phyloP scores from a whole-genome alignment of 176 grass and related monocot species.

The Aegilops bicornis region DNA sequence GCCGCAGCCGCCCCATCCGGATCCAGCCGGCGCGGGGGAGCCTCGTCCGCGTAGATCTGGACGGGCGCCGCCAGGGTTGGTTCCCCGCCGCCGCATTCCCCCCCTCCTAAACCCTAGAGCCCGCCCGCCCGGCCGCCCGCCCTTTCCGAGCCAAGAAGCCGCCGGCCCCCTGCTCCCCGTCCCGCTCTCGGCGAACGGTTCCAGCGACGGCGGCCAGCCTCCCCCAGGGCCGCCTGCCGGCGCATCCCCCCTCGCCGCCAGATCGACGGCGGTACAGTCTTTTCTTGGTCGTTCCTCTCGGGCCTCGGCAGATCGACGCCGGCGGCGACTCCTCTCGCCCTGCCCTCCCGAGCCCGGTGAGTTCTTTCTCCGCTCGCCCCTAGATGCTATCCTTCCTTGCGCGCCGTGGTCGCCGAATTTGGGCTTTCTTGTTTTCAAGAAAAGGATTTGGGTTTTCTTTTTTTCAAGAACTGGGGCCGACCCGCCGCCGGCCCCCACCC shows the following conservation, averaged over 20 bases:
- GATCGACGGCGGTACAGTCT: constrained; percentile 2
- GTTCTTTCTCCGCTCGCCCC: not conserved
- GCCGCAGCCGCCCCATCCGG: not conserved
- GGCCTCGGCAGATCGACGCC: constrained; percentile 9
- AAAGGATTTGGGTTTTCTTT: constrained; percentile 8
- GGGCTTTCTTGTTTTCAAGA: constrained; percentile 15
- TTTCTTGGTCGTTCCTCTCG: not conserved
- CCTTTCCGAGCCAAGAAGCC: not conserved
- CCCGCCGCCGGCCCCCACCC: too few relatives aligned
- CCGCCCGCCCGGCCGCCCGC: too few relatives aligned
- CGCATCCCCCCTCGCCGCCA: not conserved
- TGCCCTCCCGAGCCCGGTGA: not conserved
- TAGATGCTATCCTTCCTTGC: not conserved
- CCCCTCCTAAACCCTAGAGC: not conserved
- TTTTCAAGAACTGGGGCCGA: not conserved
- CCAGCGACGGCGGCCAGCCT: constrained; percentile 6
- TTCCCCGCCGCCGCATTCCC: not conserved
- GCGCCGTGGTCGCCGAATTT: not conserved
- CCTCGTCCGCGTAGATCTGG: not conserved
- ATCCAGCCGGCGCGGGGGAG: not conserved
- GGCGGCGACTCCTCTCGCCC: not conserved
- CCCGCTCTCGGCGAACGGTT: not conserved
- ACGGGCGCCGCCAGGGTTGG: not conserved
- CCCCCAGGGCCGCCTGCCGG: not conserved
- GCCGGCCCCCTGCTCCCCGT: not conserved